A percentile compares a stretch with the other conserved stretches of the same genome.
Conservation (phyloP, 257 asterid genomes). For the Solanum appendiculatum region DNA sequence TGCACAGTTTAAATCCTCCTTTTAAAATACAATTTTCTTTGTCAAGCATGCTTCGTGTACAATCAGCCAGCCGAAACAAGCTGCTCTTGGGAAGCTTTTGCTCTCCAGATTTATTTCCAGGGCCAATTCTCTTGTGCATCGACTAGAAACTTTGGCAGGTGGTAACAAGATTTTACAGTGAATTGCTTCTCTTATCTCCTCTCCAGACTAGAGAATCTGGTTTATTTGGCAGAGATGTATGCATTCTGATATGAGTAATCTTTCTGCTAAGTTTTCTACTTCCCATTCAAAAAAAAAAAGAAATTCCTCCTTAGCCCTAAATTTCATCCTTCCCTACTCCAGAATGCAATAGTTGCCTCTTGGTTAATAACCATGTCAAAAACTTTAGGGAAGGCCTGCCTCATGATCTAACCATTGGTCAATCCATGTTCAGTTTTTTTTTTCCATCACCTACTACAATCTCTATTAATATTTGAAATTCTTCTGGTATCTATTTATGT, state of each 20-base stretch:
- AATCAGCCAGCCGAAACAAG: background rate
- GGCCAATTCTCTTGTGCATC: background rate
- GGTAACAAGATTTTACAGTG: background rate
- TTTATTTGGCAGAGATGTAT: background rate
- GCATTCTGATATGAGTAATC: background rate
- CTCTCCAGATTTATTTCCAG: background rate
- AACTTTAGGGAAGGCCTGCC: background rate
- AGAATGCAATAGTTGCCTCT: background rate
- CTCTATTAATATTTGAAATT: background rate
- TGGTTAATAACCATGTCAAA: background rate
- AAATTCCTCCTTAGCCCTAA: background rate
- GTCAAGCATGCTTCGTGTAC: background rate
- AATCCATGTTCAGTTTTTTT: background rate
- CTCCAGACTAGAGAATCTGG: background rate
- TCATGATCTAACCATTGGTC: background rate
- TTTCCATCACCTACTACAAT: background rate
- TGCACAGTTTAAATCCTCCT: background rate
- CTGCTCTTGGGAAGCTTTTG: background rate
- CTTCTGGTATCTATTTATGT: background rate
- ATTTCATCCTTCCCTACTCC: background rate
- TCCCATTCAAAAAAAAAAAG: background rate
- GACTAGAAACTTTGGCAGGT: background rate
- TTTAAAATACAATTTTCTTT: background rate
- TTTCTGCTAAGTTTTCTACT: background rate
- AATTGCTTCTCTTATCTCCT: background rate